phyloP scores from a whole-genome alignment of 345 rosid genomes.

The Balakata baccata region DNA sequence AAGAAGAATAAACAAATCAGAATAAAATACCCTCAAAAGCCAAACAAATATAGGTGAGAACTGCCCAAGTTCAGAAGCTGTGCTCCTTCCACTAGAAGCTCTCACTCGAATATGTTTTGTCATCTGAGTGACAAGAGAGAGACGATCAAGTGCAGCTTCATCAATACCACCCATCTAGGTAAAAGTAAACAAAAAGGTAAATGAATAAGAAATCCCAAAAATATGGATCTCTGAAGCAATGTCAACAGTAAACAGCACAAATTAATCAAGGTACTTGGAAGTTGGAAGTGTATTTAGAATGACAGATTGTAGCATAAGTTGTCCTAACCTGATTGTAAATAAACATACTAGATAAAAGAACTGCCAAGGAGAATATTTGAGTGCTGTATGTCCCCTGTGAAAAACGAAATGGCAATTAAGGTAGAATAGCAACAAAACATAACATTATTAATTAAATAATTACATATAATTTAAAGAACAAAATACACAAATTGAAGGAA shows the following conservation, averaged over 20 bases:
- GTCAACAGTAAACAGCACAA: not conserved
- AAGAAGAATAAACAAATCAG: not conserved
- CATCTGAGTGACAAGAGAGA: conserved; percentile 96
- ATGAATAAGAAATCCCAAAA: not conserved
- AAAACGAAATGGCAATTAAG: conserved; percentile 6
- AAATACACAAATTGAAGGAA: not conserved
- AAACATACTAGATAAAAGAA: conserved; percentile 95
- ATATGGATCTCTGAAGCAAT: not conserved
- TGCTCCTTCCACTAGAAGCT: conserved; percentile 73
- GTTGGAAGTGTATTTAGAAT: not conserved
- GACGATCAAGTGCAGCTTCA: conserved; percentile 93
- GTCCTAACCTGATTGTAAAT: conserved; percentile 81
- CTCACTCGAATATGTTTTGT: conserved; percentile 93
- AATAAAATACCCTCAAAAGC: conserved; percentile 78
- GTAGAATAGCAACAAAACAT: not conserved
- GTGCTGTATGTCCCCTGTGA: conserved; percentile 96
- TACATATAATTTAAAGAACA: not conserved
- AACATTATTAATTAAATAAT: not conserved
- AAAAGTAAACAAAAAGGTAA: conserved; percentile 9
- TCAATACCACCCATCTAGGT: conserved; percentile 93
- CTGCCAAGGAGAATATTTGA: conserved; percentile 95
- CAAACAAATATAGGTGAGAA: conserved; percentile 98
- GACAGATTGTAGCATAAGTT: not conserved
- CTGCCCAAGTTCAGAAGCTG: conserved; percentile 83
- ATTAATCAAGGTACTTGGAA: not conserved